These are phyloP conservation scores for Sugiyamaella xylanicola DNA, from an alignment of 1,139 yeast genomes.

Conservation along the genomic window DNA sequence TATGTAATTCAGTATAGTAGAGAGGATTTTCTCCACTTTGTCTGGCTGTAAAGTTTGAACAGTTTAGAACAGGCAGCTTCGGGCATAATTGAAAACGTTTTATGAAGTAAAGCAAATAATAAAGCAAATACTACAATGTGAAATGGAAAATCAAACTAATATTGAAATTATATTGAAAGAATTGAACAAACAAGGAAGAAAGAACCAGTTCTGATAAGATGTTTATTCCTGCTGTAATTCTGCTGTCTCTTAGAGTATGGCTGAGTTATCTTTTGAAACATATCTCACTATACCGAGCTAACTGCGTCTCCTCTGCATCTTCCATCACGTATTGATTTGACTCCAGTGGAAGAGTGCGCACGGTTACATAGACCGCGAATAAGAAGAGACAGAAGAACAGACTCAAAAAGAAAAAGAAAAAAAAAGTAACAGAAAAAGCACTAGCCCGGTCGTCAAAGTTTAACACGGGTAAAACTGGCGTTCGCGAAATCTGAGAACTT, in stretches of 20 bases:
- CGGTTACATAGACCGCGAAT: not conserved
- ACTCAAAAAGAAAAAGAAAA: not conserved
- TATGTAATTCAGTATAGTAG: not conserved
- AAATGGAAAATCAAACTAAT: too few relatives aligned
- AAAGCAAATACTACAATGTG: not conserved
- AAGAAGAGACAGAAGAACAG: not conserved
- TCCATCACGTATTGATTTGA: not conserved
- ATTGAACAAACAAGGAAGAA: not conserved
- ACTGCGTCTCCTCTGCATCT: too few relatives aligned
- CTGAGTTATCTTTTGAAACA: not conserved
- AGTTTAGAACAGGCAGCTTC: not conserved
- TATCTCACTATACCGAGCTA: too few relatives aligned
- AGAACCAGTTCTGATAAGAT: not conserved
- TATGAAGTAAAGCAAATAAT: not conserved
- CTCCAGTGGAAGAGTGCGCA: not conserved
- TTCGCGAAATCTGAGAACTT: conserved; percentile 7
- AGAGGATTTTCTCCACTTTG: not conserved
- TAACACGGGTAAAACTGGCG: conserved; percentile 3
- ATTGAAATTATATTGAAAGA: not conserved
- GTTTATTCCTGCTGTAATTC: too few relatives aligned
- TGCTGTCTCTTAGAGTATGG: too few relatives aligned
- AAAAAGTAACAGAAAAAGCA: not conserved
- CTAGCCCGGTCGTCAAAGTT: too few relatives aligned
- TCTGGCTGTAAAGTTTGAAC: not conserved
- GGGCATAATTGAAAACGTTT: not conserved